Base-by-base conservation (phyloP, 2,329 filamentous ascomycete species). In the Cladosporium colombiae region DNA sequence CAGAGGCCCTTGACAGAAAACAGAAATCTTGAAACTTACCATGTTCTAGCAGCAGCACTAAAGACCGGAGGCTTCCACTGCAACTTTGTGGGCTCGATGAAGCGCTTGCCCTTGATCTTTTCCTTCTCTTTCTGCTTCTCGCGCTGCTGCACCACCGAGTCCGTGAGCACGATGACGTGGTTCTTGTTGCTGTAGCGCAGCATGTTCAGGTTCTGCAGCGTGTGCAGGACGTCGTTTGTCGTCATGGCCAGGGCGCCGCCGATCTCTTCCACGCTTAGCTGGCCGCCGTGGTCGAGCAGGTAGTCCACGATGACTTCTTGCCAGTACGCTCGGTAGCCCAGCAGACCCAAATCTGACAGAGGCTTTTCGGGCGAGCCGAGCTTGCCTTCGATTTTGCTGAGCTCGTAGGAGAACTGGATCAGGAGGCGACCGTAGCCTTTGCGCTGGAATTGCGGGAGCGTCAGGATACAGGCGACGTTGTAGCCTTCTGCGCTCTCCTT, bases 31-130 rank as follows among this genome's bases (percentile, higher is more conserved):
- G 31, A 33, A 56, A 63, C 61, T 44, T 35, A 63, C 95, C 95
- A 98, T 14, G 94, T 98, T 72, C 94, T 86, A 71, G 88, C 91
- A 16, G 91, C 91, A 0, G 94, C 93, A 29, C 90, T 93, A 75
- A 98, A 98, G 0, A 97, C 91, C 0, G 95, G 95, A 13, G 95
- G 94, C 78, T 96, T 98, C 95, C 95, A 99, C 74, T 93, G 90
- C 65, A 99, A 88, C 73, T 86, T 86, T 23, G 87, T 85, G 0
- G 93, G 84, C 68, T 96, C 91, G 69, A 99, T 93, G 53, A 85
- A 80, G 64, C 90, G 85, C 77, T 89, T 89, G 66, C 89, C 87
- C 79, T 96, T 97, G 62, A 86, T 76, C 79, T 90, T 93, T 70
- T 91, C 87, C 80, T 92, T 96, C 68, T 77, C 76, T 70, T 91